Evolutionary conservation across 2,329 filamentous ascomycete species (phyloP).

Genomic region (Cladosporium sp.): DNA sequence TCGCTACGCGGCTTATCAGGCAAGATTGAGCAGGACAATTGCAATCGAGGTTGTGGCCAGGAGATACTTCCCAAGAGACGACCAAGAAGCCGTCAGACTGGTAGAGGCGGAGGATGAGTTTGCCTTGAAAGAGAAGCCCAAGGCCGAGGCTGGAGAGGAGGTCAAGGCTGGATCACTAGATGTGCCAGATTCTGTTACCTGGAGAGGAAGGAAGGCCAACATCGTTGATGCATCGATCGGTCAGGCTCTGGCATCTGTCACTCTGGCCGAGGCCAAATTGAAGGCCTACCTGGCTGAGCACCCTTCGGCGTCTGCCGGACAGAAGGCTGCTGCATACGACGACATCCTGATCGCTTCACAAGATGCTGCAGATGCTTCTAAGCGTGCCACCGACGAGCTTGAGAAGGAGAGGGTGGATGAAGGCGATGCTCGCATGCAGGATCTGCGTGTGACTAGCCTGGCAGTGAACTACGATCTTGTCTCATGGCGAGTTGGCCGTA

Average conservation of each 20-base stretch:
- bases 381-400: slow-evolving; percentile 87
- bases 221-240: slow-evolving; percentile 93
- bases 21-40: slow-evolving; percentile 79
- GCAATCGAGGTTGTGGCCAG: slow-evolving; percentile 74
- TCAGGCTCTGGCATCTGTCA: slow-evolving; percentile 69
- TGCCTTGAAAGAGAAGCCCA: slow-evolving; percentile 55
- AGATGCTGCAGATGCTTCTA: slow-evolving; percentile 89
- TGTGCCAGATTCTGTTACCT: slow-evolving; percentile 70
- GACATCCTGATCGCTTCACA: slow-evolving; percentile 85
- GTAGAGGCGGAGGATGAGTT: slow-evolving; percentile 67
- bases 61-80: slow-evolving; percentile 67
- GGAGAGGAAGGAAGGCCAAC: slow-evolving; percentile 78
- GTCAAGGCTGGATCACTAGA: slow-evolving; percentile 31
- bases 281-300: slow-evolving; percentile 42
- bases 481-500: slow-evolving; percentile 90
- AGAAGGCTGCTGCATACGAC: slow-evolving; percentile 83
- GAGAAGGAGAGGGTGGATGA: slow-evolving; percentile 76
- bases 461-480: slow-evolving; percentile 93
- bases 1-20: slow-evolving; percentile 88
- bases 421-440: slow-evolving; percentile 82
- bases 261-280: slow-evolving; percentile 50
- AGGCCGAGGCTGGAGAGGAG: slow-evolving; percentile 23
- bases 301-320: slow-evolving; percentile 43
- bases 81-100: slow-evolving; percentile 57
- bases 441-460: slow-evolving; percentile 84